A percentile compares a stretch with the other conserved stretches of the same genome.
Evolutionary conservation across 1,139 yeast genomes (phyloP).

Genomic region (Suhomyces bolitotheri): DNA sequence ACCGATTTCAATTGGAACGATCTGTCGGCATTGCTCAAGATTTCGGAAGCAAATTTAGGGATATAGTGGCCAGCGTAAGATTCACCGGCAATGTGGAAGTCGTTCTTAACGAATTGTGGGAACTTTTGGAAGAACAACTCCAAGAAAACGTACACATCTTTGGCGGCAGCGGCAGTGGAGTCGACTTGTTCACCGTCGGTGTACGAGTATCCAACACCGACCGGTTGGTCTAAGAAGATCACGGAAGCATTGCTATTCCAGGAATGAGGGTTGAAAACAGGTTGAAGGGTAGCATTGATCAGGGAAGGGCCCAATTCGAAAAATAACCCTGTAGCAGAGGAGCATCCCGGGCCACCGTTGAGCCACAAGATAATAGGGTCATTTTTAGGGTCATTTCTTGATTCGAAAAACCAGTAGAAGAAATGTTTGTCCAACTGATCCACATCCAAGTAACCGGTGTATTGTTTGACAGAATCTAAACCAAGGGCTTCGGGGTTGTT

Average conservation of each 20-base stretch:
- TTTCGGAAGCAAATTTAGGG: conserved; percentile 76
- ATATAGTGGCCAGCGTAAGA: conserved; percentile 88
- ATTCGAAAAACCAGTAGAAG: conserved; percentile 77
- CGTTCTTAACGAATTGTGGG: conserved; percentile 56
- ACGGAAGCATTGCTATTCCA: conserved; percentile 74
- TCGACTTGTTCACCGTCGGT: conserved; percentile 56
- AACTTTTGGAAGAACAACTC: conserved; percentile 76
- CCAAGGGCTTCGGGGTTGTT: conserved; percentile 46
- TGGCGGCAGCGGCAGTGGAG: conserved; percentile 70
- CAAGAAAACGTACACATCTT: conserved; percentile 76
- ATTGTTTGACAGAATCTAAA: conserved; percentile 60
- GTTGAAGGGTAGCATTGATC: conserved; percentile 49
- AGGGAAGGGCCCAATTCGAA: conserved; percentile 70
- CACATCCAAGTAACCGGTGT: conserved; percentile 65
- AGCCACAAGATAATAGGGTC: conserved; percentile 72
- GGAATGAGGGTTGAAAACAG: conserved; percentile 59
- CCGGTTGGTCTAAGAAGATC: conserved; percentile 72
- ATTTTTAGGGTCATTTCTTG: conserved; percentile 47
- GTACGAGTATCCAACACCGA: conserved; percentile 77
- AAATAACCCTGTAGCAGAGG: conserved; percentile 64
- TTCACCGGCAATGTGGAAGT: conserved; percentile 85
- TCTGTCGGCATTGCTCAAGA: conserved; percentile 63
- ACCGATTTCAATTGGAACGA: conserved; percentile 69
- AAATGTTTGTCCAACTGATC: conserved; percentile 64
- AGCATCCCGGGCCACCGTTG: conserved; percentile 79